phyloP scores from a whole-genome alignment of 139 green algal species.

The Volvox africanus region DNA sequence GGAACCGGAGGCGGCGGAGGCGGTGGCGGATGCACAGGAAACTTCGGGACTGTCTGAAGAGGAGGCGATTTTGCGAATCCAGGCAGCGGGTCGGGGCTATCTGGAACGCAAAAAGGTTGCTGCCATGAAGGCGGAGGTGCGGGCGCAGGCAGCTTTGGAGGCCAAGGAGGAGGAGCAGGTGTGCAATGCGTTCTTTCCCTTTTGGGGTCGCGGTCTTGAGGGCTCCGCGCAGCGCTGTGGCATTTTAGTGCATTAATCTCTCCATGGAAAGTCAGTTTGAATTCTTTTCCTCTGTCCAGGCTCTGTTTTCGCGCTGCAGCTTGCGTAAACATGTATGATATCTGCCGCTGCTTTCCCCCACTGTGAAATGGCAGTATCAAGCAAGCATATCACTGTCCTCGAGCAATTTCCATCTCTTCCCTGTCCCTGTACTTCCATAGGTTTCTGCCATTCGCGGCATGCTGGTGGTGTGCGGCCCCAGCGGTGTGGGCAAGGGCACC shows the following conservation, averaged over 20 bases:
- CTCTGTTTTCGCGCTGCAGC: too few species aligned
- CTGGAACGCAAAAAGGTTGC: constrained; percentile 38
- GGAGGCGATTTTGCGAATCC: constrained; percentile 7
- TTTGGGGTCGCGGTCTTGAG: too few species aligned
- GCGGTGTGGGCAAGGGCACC: constrained; percentile 91
- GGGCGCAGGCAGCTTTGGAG: background rate
- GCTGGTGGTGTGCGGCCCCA: constrained; percentile 87
- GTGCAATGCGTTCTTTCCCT: background rate
- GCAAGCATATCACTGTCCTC: background rate
- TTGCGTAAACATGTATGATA: too few species aligned
- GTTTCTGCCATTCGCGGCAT: constrained; percentile 21
- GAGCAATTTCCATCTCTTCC: background rate
- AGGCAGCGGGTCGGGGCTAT: constrained; percentile 17
- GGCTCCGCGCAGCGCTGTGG: too few species aligned
- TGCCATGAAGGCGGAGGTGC: background rate
- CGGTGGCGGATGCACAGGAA: background rate
- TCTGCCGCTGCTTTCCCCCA: too few species aligned
- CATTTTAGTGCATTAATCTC: too few species aligned
- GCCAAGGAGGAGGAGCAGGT: constrained; percentile 3
- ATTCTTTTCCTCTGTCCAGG: too few species aligned
- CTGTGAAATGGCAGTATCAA: background rate
- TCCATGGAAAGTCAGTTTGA: too few species aligned
- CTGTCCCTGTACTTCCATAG: background rate
- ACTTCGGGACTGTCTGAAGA: background rate
- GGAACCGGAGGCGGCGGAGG: constrained; percentile 11